Percentiles rank a stretch among this genome's conserved stretches.
Evolutionary conservation across 768 basidiomycete genomes (phyloP).

Genomic region (Lactifluus volemus): DNA sequence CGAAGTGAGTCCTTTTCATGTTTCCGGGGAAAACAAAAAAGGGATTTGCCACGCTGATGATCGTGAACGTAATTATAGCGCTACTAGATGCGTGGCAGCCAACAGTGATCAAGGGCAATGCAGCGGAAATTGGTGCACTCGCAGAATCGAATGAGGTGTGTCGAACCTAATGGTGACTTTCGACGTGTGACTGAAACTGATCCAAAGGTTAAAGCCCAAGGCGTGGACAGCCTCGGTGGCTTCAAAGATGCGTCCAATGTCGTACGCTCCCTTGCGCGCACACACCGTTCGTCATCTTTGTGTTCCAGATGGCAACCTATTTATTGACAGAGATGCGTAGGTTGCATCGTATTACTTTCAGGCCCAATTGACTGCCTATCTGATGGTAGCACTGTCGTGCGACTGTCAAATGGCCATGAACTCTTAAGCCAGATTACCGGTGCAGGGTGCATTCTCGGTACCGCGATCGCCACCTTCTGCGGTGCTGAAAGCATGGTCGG

Average conservation of each 20-base stretch:
- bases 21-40: too few species aligned
- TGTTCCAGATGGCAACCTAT: neutral
- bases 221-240: constrained; percentile 83
- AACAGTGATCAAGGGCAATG: constrained; percentile 91
- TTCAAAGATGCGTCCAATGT: constrained; percentile 69
- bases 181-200: neutral
- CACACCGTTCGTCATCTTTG: constrained; percentile 50
- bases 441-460: constrained; percentile 79
- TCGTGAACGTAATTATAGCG: constrained; percentile 32
- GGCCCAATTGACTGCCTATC: constrained; percentile 78
- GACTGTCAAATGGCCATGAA: constrained; percentile 63
- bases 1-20: constrained; percentile 30
- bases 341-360: constrained; percentile 73
- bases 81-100: constrained; percentile 74
- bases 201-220: constrained; percentile 53
- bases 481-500: constrained; percentile 49
- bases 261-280: constrained; percentile 58
- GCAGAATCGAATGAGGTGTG: constrained; percentile 67
- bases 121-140: constrained; percentile 76
- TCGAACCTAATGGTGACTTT: neutral
- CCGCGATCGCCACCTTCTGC: constrained; percentile 71
- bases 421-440: constrained; percentile 79
- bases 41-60: neutral
- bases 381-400: constrained; percentile 64
- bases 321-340: constrained; percentile 30